Percentiles rank a stretch among this genome's conserved stretches.
Evolutionary conservation across 495 filamentous ascomycete genomes (phyloP).

Genomic region (Talaromyces thailandensis): DNA sequence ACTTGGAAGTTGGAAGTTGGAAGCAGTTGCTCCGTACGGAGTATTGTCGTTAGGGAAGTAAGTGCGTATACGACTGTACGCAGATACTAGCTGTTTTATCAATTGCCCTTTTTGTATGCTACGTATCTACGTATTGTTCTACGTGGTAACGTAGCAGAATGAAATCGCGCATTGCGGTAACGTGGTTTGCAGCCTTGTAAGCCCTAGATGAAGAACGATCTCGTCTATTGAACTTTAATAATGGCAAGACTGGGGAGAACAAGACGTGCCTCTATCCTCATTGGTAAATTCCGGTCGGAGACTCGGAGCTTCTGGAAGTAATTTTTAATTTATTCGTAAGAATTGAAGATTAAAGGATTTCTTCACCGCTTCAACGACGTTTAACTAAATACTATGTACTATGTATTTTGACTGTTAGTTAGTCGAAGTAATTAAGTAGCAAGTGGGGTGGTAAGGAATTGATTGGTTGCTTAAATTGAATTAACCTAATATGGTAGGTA

Average conservation of each 20-base stretch:
- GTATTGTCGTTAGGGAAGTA: too few species aligned
- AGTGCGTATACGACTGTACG: too few species aligned
- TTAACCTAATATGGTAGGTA: neutral
- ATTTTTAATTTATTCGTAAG: neutral
- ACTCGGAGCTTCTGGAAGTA: neutral
- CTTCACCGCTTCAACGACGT: neutral
- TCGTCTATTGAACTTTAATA: neutral
- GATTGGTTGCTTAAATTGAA: neutral
- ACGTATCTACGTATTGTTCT: too few species aligned
- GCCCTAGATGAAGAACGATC: neutral
- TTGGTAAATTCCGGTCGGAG: neutral
- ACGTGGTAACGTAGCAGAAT: neutral
- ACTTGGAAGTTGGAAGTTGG: too few species aligned
- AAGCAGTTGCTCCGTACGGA: too few species aligned
- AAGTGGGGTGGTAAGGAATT: neutral
- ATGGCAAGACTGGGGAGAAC: neutral
- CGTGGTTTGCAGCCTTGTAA: neutral
- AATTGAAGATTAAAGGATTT: neutral
- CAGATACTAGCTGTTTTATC: neutral
- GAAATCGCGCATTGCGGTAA: neutral
- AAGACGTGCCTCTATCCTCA: neutral
- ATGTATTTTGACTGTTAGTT: neutral
- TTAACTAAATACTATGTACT: too few species aligned
- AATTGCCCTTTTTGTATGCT: too few species aligned
- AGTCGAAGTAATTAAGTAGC: neutral